Conservation (phyloP, 352 stramenopile species). For the Globisporangium iwayamae region DNA sequence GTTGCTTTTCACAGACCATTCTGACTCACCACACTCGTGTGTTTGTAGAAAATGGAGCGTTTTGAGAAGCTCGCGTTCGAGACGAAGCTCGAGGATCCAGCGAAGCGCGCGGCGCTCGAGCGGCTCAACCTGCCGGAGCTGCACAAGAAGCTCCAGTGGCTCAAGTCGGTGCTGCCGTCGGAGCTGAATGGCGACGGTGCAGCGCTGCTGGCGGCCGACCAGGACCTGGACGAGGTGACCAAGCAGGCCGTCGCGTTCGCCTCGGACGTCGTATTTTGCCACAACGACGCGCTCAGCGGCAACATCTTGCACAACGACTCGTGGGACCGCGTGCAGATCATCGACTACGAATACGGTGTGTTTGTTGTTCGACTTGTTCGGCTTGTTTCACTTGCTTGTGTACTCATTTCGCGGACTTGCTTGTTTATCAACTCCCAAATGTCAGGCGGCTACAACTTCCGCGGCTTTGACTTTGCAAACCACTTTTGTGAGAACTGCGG, state of each 20-base stretch:
- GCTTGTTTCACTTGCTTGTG: background rate
- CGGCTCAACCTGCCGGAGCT: conserved; percentile 57
- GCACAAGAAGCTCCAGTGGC: conserved; percentile 69
- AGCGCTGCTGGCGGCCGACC: conserved; percentile 37
- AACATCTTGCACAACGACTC: conserved; percentile 79
- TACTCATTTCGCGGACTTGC: background rate
- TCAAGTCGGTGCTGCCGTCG: conserved; percentile 82
- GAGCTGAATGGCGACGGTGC: conserved; percentile 60
- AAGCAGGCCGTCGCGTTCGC: conserved; percentile 75
- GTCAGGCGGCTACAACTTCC: conserved; percentile 87
- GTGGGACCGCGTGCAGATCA: conserved; percentile 89
- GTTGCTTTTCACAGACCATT: background rate
- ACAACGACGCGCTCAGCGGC: conserved; percentile 92
- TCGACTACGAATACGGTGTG: conserved; percentile 92
- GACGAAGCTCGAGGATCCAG: conserved; percentile 51
- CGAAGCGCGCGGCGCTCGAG: conserved; percentile 53
- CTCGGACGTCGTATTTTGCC: conserved; percentile 87
- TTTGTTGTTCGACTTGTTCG: background rate
- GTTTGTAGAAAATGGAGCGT: conserved; percentile 56
- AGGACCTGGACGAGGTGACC: conserved; percentile 65
- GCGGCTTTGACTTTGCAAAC: conserved; percentile 93
- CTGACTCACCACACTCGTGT: background rate
- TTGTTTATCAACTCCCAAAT: background rate
- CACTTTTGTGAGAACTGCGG: conserved; percentile 94
- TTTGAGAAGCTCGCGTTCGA: conserved; percentile 75